Base-by-base conservation (phyloP, 352 stramenopile genomes). In the Pythium graminicola region DNA sequence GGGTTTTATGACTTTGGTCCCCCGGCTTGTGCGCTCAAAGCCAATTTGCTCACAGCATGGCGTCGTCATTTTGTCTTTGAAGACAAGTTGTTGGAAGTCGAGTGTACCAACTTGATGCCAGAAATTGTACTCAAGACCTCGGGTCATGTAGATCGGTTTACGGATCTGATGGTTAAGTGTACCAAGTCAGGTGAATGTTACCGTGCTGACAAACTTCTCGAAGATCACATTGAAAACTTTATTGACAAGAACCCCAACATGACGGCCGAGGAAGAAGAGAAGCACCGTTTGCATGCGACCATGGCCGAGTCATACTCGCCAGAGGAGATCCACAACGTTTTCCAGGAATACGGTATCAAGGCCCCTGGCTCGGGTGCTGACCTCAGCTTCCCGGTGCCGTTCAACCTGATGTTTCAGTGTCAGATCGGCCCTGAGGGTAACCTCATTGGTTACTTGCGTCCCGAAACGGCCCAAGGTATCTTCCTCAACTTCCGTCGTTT, bases 401-500 rank as follows among this genome's bases (percentile, higher is more conserved):
- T 99, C 79, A 99, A 99, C 82, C 75, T 99, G 49, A 99, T 99
- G 95, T 99, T 99, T 73, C 87, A 98, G 76, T 99, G 96, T 57
- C 95, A 92, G 42, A 99, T 99, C 68, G 97, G 97, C 32, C 97
- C 97, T 2, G 95, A 99, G 72, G 97, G 97, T 41, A 98, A 92
- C 29, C 61, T 91, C 47, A 80, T 98, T 13, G 97, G 96, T 43
- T 99, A 98, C 81, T 77, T 99, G 64, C 86, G 97, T 22, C 97
- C 97, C 0, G 97, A 99, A 75, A 99, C 97, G 14, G 97, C 97
- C 5, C 97, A 99, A 67, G 92, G 93, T 43, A 95, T 99, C 22
- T 99, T 99, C 77, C 89, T 99, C 7, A 99, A 99, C 81, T 99
- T 99, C 67, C 84, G 86, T 43, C 89, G 97, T 17, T 76, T 99